A percentile compares a stretch with the other conserved stretches of the same genome.
Evolutionary conservation across 1,284 basidiomycete species (phyloP).

Genomic region (Cryptococcus deneoformans): DNA sequence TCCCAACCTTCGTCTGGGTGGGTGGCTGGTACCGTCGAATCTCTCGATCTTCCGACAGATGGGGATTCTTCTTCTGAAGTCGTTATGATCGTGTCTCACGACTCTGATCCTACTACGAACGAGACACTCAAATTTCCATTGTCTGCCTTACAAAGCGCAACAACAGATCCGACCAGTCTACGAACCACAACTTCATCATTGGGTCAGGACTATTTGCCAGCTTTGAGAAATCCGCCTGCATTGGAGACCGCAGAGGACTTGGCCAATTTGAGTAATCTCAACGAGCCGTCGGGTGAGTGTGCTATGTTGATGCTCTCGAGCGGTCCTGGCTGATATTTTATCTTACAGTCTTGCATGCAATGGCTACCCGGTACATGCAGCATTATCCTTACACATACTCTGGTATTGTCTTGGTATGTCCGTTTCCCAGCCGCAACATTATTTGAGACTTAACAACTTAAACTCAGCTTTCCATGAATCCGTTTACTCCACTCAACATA

Average conservation of each 20-base stretch:
- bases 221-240: constrained; percentile 88
- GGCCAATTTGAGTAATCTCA: constrained; percentile 95
- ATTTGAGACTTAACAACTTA: constrained; percentile 5
- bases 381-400: constrained; percentile 99
- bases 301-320: no score
- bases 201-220: no score
- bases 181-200: no score
- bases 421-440: background rate
- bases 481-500: constrained; percentile 88
- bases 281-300: constrained; percentile 86
- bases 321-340: no score
- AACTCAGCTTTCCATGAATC: constrained; percentile 84
- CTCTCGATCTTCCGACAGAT: constrained; percentile 27
- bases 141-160: constrained; percentile 28
- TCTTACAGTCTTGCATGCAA: constrained; percentile 78
- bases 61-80: constrained; percentile 23
- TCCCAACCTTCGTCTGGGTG: constrained; percentile 45
- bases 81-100: constrained; percentile 33
- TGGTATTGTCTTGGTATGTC: constrained; percentile 65
- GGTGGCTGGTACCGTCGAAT: constrained; percentile 46
- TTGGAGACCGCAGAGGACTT: constrained; percentile 97
- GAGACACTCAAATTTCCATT: constrained; percentile 40
- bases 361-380: constrained; percentile 93
- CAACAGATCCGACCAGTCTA: constrained; percentile 17
- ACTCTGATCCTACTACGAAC: constrained; percentile 22